These are phyloP conservation scores for Phoma sp. DNA, from an alignment of 2,329 filamentous ascomycete genomes.

Conservation along the genomic window DNA sequence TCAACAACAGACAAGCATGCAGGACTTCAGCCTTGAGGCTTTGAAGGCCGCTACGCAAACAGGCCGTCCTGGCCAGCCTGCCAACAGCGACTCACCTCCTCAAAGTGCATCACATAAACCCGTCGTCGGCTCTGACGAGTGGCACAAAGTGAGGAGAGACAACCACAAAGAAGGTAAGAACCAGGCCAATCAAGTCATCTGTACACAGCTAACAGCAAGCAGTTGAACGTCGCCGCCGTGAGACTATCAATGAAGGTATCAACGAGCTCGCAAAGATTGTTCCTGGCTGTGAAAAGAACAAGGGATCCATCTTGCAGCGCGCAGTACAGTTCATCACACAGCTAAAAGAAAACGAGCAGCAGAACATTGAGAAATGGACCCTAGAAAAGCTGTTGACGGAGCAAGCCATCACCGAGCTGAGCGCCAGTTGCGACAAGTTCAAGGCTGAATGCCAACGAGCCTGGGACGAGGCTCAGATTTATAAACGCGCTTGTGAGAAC, in stretches of 20 bases:
- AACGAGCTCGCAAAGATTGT: slow-evolving; percentile 98
- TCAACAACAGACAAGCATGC: slow-evolving; percentile 48
- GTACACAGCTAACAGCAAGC: slow-evolving; percentile 13
- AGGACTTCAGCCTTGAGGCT: slow-evolving; percentile 55
- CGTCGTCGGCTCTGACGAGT: slow-evolving; percentile 93
- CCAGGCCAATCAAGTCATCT: too few relatives aligned
- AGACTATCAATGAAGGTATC: slow-evolving; percentile 99
- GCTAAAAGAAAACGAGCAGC: slow-evolving; percentile 89
- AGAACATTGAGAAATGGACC: slow-evolving; percentile 94
- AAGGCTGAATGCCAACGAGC: slow-evolving; percentile 80
- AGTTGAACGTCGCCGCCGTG: slow-evolving; percentile 95
- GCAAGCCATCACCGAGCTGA: slow-evolving; percentile 87
- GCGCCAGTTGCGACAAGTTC: slow-evolving; percentile 83
- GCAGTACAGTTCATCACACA: slow-evolving; percentile 94
- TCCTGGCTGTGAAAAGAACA: slow-evolving; percentile 98
- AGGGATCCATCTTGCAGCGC: slow-evolving; percentile 92
- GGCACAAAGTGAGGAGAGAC: slow-evolving; percentile 96
- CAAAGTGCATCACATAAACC: slow-evolving; percentile 65
- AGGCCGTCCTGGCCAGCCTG: slow-evolving; percentile 53
- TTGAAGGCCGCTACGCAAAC: slow-evolving; percentile 56
- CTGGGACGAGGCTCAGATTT: slow-evolving; percentile 78
- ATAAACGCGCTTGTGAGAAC: slow-evolving; percentile 63
- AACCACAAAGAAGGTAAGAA: slow-evolving; percentile 95
- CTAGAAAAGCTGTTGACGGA: slow-evolving; percentile 88
- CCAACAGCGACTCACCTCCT: slow-evolving; percentile 45